Conservation (phyloP, 306 rosid species). For the Castanea mollissima region DNA sequence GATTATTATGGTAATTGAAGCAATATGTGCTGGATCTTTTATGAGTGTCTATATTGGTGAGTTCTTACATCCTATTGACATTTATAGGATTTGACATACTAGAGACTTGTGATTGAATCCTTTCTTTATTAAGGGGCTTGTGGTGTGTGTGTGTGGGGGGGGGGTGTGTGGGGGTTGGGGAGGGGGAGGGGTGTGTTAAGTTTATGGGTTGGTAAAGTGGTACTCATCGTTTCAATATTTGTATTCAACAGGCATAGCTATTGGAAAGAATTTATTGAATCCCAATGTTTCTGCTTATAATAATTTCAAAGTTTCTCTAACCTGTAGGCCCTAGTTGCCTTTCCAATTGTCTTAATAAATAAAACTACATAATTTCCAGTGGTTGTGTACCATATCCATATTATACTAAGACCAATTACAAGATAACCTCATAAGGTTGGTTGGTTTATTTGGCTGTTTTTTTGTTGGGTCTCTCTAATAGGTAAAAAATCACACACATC, state of each 20-base stretch:
- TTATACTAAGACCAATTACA: neutral
- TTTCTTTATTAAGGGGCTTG: neutral
- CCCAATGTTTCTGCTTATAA: neutral
- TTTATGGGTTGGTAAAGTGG: no score
- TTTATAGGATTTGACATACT: slow-evolving; percentile 1
- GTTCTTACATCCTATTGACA: slow-evolving; percentile 9
- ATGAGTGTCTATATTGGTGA: slow-evolving; percentile 81
- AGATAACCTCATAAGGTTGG: neutral
- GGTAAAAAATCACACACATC: no score
- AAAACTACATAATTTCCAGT: neutral
- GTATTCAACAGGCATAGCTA: neutral
- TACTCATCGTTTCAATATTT: neutral
- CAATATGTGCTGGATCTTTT: slow-evolving; percentile 79
- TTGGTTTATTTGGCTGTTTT: no score
- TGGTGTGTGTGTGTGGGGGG: no score
- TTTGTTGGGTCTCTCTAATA: no score
- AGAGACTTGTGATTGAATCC: neutral
- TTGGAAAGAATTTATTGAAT: neutral
- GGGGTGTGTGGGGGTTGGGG: no score
- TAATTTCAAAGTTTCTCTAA: neutral
- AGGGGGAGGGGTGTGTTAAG: no score
- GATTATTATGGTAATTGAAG: slow-evolving; percentile 88
- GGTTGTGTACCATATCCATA: neutral
- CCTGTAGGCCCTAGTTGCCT: neutral
- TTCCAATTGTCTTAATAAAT: neutral